Evolutionary conservation across 108 stramenopile genomes (phyloP).

Genomic region (Mayamaea pseudoterrestris): DNA sequence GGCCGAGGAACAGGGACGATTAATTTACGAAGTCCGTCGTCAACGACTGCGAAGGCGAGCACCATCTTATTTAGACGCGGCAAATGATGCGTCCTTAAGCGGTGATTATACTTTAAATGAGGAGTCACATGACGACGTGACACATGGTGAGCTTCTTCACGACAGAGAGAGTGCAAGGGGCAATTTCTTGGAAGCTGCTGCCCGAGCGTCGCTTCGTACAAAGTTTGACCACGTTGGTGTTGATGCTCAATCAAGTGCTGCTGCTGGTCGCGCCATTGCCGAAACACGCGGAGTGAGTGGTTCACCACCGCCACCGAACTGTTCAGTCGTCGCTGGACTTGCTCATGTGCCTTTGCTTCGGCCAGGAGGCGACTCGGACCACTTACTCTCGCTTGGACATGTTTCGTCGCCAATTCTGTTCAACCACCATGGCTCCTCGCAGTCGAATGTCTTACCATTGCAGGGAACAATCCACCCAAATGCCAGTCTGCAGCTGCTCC

Average conservation of each 20-base stretch:
- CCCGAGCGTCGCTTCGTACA: constrained; percentile 21
- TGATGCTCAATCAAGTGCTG: constrained; percentile 13
- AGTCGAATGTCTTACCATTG: no score
- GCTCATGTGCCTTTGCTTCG: constrained; percentile 6
- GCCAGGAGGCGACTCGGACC: no score
- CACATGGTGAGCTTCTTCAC: no score
- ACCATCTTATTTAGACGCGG: neutral
- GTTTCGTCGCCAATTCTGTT: constrained; percentile 29
- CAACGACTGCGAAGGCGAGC: neutral
- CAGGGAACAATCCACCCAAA: constrained; percentile 1
- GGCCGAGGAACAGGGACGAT: constrained; percentile 27
- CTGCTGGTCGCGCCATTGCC: constrained; percentile 9
- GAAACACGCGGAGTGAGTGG: constrained; percentile 23
- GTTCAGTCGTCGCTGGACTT: constrained; percentile 11
- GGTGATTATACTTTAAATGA: no score
- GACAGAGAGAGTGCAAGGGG: constrained; percentile 7
- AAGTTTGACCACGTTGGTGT: constrained; percentile 42
- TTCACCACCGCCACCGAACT: constrained; percentile 33
- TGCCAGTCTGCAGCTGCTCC: constrained; percentile 25
- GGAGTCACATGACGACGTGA: no score
- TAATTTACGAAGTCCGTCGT: constrained; percentile 6
- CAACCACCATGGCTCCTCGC: neutral
- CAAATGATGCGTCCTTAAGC: no score
- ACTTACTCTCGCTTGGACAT: constrained; percentile 9
- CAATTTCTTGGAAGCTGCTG: constrained; percentile 28